Evolutionary conservation across 352 stramenopile genomes (phyloP).

Genomic region (Phytophthora ohioensis): DNA sequence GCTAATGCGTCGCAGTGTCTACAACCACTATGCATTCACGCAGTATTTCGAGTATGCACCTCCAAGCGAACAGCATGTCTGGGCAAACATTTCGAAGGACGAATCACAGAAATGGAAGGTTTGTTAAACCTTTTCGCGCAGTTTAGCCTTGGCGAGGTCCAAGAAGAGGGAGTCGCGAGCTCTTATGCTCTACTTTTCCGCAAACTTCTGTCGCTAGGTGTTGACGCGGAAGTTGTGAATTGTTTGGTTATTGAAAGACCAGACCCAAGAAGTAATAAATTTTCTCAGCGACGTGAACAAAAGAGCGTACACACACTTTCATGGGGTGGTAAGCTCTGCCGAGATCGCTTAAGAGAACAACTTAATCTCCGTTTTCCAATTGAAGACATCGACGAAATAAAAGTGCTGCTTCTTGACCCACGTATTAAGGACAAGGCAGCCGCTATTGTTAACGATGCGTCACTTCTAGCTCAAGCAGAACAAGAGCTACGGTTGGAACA

Average conservation of each 20-base stretch:
- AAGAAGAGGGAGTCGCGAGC: constrained; percentile 10
- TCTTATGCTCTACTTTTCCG: constrained; percentile 18
- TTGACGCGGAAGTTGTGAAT: neutral
- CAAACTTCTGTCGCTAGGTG: neutral
- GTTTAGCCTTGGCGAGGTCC: constrained; percentile 18
- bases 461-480: neutral
- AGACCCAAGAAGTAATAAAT: neutral
- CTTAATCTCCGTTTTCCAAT: constrained; percentile 2
- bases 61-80: neutral
- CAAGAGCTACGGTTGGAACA: constrained; percentile 1
- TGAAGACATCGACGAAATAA: constrained; percentile 14
- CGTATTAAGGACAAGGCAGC: constrained; percentile 15
- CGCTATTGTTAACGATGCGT: constrained; percentile 1
- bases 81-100: neutral
- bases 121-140: constrained; percentile 10
- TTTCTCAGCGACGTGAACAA: neutral
- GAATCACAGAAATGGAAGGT: constrained; percentile 14
- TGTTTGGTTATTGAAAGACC: constrained; percentile 11
- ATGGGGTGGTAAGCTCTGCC: neutral
- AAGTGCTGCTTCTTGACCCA: constrained; percentile 17
- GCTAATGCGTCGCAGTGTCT: constrained; percentile 9
- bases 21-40: constrained; percentile 5
- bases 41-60: constrained; percentile 9
- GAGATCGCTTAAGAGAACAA: constrained; percentile 3
- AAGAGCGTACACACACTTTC: neutral